A percentile compares a stretch with the other conserved stretches of the same genome.
Evolutionary conservation across 768 basidiomycete genomes (phyloP).

Genomic region (Roridomyces roridus): DNA sequence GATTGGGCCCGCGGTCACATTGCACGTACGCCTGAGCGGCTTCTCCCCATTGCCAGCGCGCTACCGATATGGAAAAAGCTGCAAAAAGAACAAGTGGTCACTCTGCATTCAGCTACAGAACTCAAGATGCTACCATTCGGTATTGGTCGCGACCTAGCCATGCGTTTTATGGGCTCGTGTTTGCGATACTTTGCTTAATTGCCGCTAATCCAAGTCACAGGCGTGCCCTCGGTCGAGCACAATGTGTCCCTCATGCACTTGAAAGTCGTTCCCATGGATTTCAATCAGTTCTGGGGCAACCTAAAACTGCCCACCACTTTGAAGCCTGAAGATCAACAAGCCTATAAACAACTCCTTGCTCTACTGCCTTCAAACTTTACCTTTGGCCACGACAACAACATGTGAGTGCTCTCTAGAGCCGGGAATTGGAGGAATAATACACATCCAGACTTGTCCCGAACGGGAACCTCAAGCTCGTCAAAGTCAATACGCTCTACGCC

Average conservation of each 20-base stretch:
- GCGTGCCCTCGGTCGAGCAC: no score
- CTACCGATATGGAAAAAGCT: slow-evolving; percentile 43
- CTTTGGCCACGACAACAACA: slow-evolving; percentile 7
- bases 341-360: slow-evolving; percentile 18
- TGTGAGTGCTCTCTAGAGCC: background rate
- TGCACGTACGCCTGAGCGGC: slow-evolving; percentile 7
- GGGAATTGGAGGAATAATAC: background rate
- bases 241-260: background rate
- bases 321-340: slow-evolving; percentile 9
- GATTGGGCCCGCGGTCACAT: slow-evolving; percentile 37
- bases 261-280: slow-evolving; percentile 9
- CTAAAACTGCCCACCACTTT: slow-evolving; percentile 18
- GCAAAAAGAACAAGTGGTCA: slow-evolving; percentile 1
- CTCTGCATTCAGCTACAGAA: slow-evolving; percentile 20
- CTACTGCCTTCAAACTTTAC: slow-evolving; percentile 13
- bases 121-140: slow-evolving; percentile 30
- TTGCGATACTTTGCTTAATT: slow-evolving; percentile 5
- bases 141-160: slow-evolving; percentile 12
- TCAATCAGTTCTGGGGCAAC: slow-evolving; percentile 23
- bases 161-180: slow-evolving; percentile 14
- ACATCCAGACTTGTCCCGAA: slow-evolving; percentile 39
- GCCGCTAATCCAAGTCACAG: no score
- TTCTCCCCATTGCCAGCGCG: slow-evolving; percentile 25
- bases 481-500: slow-evolving; percentile 39
- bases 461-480: slow-evolving; percentile 27